These are phyloP conservation scores for Coemansia sp. DNA, from an alignment of 192 early-diverging fungal species.

Conservation along the genomic window DNA sequence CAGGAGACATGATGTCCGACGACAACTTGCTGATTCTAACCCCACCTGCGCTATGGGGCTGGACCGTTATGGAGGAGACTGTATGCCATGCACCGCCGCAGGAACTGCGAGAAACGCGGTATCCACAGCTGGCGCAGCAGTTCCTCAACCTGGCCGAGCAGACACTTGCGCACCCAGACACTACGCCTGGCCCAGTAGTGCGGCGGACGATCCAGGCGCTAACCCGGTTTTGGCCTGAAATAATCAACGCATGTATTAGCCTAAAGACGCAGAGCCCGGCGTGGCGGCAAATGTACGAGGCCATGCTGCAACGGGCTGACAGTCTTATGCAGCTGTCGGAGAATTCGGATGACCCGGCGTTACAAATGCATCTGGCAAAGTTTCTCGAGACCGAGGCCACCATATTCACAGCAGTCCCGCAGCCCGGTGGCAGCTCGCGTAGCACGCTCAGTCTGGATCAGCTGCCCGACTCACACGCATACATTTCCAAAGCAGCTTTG, in stretches of 20 bases:
- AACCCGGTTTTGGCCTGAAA: slow-evolving; percentile 45
- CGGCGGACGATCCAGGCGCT: slow-evolving; percentile 41
- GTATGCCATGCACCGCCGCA: slow-evolving; percentile 29
- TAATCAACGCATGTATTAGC: slow-evolving; percentile 17
- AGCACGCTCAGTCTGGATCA: slow-evolving; percentile 9
- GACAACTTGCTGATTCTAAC: slow-evolving; percentile 43
- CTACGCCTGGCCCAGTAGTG: slow-evolving; percentile 40
- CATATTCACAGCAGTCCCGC: slow-evolving; percentile 23
- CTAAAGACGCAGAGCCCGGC: not conserved
- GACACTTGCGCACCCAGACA: slow-evolving; percentile 27
- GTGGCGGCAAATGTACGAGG: slow-evolving; percentile 29
- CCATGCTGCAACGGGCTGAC: slow-evolving; percentile 21
- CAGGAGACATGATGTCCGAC: slow-evolving; percentile 10
- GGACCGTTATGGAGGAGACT: slow-evolving; percentile 49
- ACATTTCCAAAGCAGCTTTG: slow-evolving; percentile 18
- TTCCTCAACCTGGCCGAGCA: slow-evolving; percentile 27
- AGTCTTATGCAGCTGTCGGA: slow-evolving; percentile 20
- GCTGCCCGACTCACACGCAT: slow-evolving; percentile 34
- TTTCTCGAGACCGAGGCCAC: slow-evolving; percentile 42
- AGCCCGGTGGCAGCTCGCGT: not conserved
- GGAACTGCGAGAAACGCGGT: slow-evolving; percentile 23
- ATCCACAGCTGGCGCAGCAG: slow-evolving; percentile 24
- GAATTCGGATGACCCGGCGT: slow-evolving; percentile 37
- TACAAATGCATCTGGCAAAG: slow-evolving; percentile 47
- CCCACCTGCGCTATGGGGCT: slow-evolving; percentile 50